phyloP scores from a whole-genome alignment of 2,329 filamentous ascomycete species.

The Calonectria honghensis region DNA sequence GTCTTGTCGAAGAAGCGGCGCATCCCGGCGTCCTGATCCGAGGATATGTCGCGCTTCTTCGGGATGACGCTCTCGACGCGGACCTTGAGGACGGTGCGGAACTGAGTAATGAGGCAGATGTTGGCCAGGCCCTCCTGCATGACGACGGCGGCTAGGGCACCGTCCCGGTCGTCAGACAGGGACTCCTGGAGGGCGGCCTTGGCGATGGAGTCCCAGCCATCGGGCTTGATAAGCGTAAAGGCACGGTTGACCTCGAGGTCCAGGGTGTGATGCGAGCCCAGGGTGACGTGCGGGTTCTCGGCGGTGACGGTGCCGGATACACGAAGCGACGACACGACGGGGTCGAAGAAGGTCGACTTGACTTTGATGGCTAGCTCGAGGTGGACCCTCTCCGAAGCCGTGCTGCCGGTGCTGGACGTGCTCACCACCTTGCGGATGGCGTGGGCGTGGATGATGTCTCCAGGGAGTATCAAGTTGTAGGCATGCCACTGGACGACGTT shows the following conservation, averaged over 20 bases:
- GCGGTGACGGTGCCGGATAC: conserved; percentile 73
- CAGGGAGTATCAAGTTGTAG: conserved; percentile 75
- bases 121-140: conserved; percentile 93
- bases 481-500: conserved; percentile 71
- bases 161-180: conserved; percentile 84
- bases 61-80: conserved; percentile 79
- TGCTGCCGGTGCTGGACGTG: conserved; percentile 68
- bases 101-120: conserved; percentile 87
- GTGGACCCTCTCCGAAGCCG: conserved; percentile 73
- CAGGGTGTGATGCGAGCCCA: conserved; percentile 76
- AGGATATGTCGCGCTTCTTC: conserved; percentile 78
- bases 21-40: conserved; percentile 82
- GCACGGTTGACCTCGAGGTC: conserved; percentile 92
- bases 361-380: conserved; percentile 75
- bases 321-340: conserved; percentile 72
- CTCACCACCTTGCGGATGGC: conserved; percentile 73
- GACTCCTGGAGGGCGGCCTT: conserved; percentile 86
- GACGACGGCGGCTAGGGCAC: conserved; percentile 90
- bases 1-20: conserved; percentile 84
- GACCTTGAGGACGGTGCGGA: conserved; percentile 82
- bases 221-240: conserved; percentile 91
- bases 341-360: conserved; percentile 76
- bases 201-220: conserved; percentile 92
- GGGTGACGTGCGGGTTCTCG: conserved; percentile 71
- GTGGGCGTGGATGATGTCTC: conserved; percentile 73